phyloP scores from a whole-genome alignment of 2,329 filamentous ascomycete genomes.

The Epichloe glyceriae region DNA sequence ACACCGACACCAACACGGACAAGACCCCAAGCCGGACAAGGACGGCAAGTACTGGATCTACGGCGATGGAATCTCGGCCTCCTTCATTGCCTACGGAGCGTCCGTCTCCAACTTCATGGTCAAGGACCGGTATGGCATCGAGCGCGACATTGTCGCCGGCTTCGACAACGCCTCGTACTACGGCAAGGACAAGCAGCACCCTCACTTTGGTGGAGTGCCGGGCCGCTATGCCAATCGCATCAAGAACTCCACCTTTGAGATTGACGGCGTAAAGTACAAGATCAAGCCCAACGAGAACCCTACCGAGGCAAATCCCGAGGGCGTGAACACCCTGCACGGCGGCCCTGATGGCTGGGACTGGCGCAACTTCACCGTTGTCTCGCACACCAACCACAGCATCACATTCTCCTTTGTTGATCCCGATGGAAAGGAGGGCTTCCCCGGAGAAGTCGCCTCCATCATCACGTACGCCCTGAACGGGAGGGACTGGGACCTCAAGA shows the following conservation, averaged over 20 bases:
- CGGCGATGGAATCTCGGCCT: constrained; percentile 51
- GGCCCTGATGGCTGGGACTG: constrained; percentile 63
- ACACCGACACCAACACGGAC: constrained; percentile 6
- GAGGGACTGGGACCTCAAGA: constrained; percentile 58
- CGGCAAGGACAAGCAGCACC: constrained; percentile 47
- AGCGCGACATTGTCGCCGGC: constrained; percentile 58
- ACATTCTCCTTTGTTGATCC: constrained; percentile 64
- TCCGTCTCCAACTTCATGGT: constrained; percentile 60
- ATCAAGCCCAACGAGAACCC: constrained; percentile 52
- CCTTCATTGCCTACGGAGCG: constrained; percentile 64
- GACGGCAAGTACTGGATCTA: constrained; percentile 61
- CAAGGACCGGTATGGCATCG: constrained; percentile 52
- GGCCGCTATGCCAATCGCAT: constrained; percentile 74
- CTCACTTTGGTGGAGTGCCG: constrained; percentile 59
- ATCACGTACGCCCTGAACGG: constrained; percentile 60
- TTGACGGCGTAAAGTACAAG: constrained; percentile 49
- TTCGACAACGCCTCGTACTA: constrained; percentile 69
- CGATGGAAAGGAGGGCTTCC: constrained; percentile 64
- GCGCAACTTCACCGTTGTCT: constrained; percentile 64
- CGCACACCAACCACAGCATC: constrained; percentile 53
- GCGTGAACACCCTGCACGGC: constrained; percentile 55
- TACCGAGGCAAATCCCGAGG: constrained; percentile 33
- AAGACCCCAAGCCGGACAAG: constrained; percentile 30
- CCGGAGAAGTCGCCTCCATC: constrained; percentile 61
- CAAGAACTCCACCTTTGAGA: constrained; percentile 59